phyloP scores from a whole-genome alignment of 768 basidiomycete species.

The Mycena belliarum region DNA sequence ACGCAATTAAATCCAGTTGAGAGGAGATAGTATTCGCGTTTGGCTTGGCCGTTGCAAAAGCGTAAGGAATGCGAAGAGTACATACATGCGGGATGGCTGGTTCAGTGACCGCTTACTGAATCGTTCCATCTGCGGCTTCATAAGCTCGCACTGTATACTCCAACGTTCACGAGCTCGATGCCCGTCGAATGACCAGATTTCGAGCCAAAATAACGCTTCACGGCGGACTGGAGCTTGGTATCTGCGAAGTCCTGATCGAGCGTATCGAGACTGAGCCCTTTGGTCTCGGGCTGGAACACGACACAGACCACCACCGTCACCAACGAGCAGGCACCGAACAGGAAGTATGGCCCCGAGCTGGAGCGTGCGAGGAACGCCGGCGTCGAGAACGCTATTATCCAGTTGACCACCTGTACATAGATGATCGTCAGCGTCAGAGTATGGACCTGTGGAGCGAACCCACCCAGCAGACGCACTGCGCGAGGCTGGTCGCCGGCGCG shows the following conservation, averaged over 20 bases:
- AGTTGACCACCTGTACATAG: slow-evolving; percentile 41
- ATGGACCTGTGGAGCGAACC: slow-evolving; percentile 18
- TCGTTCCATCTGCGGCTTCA: no score
- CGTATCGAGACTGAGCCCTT: slow-evolving; percentile 44
- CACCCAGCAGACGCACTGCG: slow-evolving; percentile 44
- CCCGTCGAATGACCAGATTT: slow-evolving; percentile 10
- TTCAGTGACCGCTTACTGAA: no score
- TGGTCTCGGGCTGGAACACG: slow-evolving; percentile 45
- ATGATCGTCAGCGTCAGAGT: not conserved
- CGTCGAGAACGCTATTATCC: slow-evolving; percentile 44
- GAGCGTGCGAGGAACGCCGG: slow-evolving; percentile 48
- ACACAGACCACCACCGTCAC: slow-evolving; percentile 39
- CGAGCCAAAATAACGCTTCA: slow-evolving; percentile 18
- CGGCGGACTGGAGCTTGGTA: slow-evolving; percentile 16
- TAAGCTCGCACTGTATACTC: no score
- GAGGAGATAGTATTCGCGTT: no score
- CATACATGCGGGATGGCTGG: no score
- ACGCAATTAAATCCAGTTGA: no score
- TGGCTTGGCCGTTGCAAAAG: no score
- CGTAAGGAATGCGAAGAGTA: no score
- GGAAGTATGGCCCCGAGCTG: slow-evolving; percentile 48
- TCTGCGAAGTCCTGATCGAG: slow-evolving; percentile 40
- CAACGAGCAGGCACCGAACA: slow-evolving; percentile 41
- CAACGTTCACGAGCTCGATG: slow-evolving; percentile 2
- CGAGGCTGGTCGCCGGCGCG: slow-evolving; percentile 41